phyloP scores from a whole-genome alignment of 345 rosid genomes.

The Eucalyptus microcorys region DNA sequence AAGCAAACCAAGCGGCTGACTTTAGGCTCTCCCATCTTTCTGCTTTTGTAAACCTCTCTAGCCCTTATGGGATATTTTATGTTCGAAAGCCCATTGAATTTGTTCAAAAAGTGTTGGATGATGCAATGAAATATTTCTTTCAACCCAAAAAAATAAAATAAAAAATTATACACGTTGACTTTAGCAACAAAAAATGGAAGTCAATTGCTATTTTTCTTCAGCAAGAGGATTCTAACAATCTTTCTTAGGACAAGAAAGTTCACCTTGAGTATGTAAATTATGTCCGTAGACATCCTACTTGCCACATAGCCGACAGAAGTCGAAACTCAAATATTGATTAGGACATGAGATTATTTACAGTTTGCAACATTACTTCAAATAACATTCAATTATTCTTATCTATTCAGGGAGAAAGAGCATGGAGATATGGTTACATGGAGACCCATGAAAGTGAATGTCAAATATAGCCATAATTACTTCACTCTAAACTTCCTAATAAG shows the following conservation, averaged over 20 bases:
- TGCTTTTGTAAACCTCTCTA: too few species aligned
- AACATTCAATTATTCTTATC: not conserved
- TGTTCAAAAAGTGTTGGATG: not conserved
- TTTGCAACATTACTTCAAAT: not conserved
- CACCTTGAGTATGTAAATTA: not conserved
- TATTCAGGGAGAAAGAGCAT: not conserved
- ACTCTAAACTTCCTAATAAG: not conserved
- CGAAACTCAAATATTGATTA: not conserved
- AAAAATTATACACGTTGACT: not conserved
- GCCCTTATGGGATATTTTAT: not conserved
- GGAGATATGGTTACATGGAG: not conserved
- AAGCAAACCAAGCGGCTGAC: not conserved
- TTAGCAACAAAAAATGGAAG: not conserved
- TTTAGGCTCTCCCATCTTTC: not conserved
- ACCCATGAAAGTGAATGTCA: not conserved
- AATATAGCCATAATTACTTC: not conserved
- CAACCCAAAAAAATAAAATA: not conserved
- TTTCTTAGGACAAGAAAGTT: not conserved
- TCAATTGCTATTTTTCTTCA: not conserved
- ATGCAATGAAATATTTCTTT: not conserved
- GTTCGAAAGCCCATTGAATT: not conserved
- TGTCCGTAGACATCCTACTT: not conserved
- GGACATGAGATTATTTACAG: not conserved
- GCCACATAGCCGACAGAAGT: accelerated
- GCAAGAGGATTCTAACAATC: not conserved